Evolutionary conservation across 2,329 filamentous ascomycete species (phyloP).

Genomic region (Claviceps capensis): DNA sequence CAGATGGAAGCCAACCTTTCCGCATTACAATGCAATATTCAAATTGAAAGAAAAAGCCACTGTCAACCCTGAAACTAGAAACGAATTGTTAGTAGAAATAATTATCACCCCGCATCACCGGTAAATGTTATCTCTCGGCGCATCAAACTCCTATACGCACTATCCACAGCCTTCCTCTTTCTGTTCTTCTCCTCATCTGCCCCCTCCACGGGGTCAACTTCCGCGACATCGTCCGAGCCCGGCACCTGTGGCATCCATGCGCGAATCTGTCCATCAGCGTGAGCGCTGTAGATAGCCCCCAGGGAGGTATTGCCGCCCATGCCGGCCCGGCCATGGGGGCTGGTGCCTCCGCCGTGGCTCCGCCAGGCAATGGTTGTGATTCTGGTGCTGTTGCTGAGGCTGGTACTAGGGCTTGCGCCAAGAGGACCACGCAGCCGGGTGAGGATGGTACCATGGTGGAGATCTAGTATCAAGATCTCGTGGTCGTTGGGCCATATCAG

Average conservation of each 20-base stretch:
- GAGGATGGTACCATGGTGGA: constrained; percentile 63
- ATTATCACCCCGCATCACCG: constrained; percentile 6
- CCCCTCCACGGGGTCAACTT: constrained; percentile 25
- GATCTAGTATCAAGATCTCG: constrained; percentile 66
- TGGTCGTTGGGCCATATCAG: constrained; percentile 72
- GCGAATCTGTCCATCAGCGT: constrained; percentile 72
- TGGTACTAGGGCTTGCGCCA: constrained; percentile 28
- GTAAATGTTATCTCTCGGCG: constrained; percentile 55
- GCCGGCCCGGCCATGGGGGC: constrained; percentile 33
- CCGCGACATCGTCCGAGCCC: constrained; percentile 35
- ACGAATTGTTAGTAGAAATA: neutral
- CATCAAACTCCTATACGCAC: constrained; percentile 67
- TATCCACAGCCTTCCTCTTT: constrained; percentile 67
- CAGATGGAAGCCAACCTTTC: no score
- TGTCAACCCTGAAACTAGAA: neutral
- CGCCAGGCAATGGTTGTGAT: constrained; percentile 68
- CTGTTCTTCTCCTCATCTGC: constrained; percentile 35
- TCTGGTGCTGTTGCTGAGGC: constrained; percentile 34
- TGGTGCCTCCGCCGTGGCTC: constrained; percentile 41
- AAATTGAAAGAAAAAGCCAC: neutral
- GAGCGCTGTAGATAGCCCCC: constrained; percentile 60
- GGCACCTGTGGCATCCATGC: constrained; percentile 55
- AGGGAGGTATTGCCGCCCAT: constrained; percentile 39
- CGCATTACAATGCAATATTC: no score
- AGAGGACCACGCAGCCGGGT: constrained; percentile 56